Conservation (phyloP, 192 early-diverging fungal species). For the Entomortierella lignicola region DNA sequence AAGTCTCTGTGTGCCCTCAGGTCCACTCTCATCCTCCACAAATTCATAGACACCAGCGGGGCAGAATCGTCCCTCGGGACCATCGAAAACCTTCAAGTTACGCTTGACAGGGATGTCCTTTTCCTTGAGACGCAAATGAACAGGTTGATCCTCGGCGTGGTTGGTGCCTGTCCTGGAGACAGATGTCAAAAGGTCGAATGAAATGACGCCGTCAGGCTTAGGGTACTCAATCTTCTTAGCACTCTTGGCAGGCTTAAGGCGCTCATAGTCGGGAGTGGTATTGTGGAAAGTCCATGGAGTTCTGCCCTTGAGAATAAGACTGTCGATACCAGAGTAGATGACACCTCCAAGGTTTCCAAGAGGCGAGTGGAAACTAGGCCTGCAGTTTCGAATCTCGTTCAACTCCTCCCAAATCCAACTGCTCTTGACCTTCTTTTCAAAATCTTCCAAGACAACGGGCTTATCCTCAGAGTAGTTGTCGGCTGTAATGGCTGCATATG, state of each 20-base stretch:
- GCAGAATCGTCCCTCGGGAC: slow-evolving; percentile 96
- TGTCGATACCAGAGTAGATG: slow-evolving; percentile 89
- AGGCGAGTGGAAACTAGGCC: slow-evolving; percentile 92
- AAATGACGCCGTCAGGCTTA: slow-evolving; percentile 95
- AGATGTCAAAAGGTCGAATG: slow-evolving; percentile 95
- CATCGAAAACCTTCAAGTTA: slow-evolving; percentile 90
- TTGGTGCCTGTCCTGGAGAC: slow-evolving; percentile 93
- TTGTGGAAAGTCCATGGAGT: slow-evolving; percentile 97
- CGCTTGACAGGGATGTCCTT: slow-evolving; percentile 79
- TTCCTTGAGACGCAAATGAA: slow-evolving; percentile 88
- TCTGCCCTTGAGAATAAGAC: slow-evolving; percentile 87
- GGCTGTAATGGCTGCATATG: slow-evolving; percentile 76
- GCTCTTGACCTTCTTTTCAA: slow-evolving; percentile 83
- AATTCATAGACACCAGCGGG: slow-evolving; percentile 99
- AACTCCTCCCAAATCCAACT: slow-evolving; percentile 96
- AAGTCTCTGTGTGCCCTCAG: slow-evolving; percentile 85
- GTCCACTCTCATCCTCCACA: slow-evolving; percentile 91
- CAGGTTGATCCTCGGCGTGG: slow-evolving; percentile 95
- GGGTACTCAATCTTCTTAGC: slow-evolving; percentile 92
- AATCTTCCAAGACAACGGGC: slow-evolving; percentile 79
- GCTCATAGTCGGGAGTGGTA: slow-evolving; percentile 81
- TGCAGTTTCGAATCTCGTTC: slow-evolving; percentile 89
- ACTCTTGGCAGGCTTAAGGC: slow-evolving; percentile 76
- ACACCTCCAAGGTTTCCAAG: slow-evolving; percentile 91
- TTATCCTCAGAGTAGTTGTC: slow-evolving; percentile 58